phyloP scores from a whole-genome alignment of 2,329 filamentous ascomycete species.

The Coniochaeta sp. region DNA sequence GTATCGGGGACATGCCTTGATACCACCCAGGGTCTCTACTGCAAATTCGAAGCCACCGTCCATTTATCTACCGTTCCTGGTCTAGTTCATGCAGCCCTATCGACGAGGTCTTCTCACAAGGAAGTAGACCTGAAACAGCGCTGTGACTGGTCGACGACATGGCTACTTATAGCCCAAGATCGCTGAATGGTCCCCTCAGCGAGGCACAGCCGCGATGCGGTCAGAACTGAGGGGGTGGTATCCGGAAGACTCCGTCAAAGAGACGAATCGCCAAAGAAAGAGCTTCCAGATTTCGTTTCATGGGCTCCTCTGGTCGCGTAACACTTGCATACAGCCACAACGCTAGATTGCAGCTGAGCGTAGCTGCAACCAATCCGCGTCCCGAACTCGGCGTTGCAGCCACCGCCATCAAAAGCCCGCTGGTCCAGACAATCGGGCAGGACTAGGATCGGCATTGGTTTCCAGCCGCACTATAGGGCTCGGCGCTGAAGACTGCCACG shows the following conservation, averaged over 20 bases:
- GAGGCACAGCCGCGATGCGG: background rate
- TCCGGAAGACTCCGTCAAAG: background rate
- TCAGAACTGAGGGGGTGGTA: background rate
- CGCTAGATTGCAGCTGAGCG: background rate
- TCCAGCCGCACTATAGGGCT: background rate
- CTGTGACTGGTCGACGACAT: background rate
- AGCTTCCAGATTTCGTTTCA: background rate
- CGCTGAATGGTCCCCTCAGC: background rate
- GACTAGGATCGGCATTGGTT: background rate
- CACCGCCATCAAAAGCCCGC: conserved; percentile 1
- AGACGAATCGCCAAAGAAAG: background rate
- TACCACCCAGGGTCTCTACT: background rate
- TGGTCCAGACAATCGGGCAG: background rate
- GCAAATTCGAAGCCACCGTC: background rate
- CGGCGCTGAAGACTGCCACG: background rate
- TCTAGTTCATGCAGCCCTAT: background rate
- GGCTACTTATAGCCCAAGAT: background rate
- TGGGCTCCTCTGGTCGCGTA: background rate
- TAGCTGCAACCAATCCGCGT: background rate
- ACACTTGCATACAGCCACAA: background rate
- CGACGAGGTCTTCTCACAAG: background rate
- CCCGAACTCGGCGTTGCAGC: background rate
- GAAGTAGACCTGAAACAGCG: background rate
- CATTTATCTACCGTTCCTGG: background rate
- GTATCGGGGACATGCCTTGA: too few relatives aligned